Percentiles rank a stretch among this genome's conserved stretches.
Evolutionary conservation across 371 early-diverging fungal species (phyloP).

Genomic region (Mucor sp.): DNA sequence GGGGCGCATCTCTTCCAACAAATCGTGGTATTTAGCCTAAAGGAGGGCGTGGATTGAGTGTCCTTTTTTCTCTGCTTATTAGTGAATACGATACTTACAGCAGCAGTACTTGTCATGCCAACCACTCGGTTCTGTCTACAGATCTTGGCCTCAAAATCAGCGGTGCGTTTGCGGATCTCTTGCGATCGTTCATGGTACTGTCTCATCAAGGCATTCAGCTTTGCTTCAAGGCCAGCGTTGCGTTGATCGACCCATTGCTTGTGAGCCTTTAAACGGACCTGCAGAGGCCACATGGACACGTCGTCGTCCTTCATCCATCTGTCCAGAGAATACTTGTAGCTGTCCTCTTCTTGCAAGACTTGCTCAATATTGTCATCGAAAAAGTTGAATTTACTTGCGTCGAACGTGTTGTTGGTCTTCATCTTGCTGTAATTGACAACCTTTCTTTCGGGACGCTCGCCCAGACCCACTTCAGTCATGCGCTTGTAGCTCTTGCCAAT

Average conservation of each 20-base stretch:
- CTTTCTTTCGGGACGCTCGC: slow-evolving; percentile 23
- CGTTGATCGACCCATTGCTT: slow-evolving; percentile 56
- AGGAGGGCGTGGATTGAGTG: neutral
- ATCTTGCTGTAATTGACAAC: slow-evolving; percentile 45
- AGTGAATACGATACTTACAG: slow-evolving; percentile 45
- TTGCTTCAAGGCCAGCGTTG: slow-evolving; percentile 27
- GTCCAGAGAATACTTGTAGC: slow-evolving; percentile 29
- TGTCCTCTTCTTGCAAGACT: neutral
- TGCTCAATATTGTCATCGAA: slow-evolving; percentile 29
- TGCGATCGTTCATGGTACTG: slow-evolving; percentile 41
- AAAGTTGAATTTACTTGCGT: slow-evolving; percentile 27
- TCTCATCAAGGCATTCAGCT: slow-evolving; percentile 34
- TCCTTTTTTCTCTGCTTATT: neutral
- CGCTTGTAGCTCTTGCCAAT: slow-evolving; percentile 36
- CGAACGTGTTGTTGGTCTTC: neutral
- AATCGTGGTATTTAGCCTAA: slow-evolving; percentile 66
- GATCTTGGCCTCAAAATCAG: slow-evolving; percentile 46
- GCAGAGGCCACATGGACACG: slow-evolving; percentile 56
- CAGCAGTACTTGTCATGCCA: slow-evolving; percentile 76
- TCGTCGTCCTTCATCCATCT: slow-evolving; percentile 49
- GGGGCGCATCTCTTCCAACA: slow-evolving; percentile 51
- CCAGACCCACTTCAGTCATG: slow-evolving; percentile 7
- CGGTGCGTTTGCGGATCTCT: slow-evolving; percentile 43
- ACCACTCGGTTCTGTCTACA: slow-evolving; percentile 55
- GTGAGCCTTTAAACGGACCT: slow-evolving; percentile 57